These are phyloP conservation scores for Euptelea pleiosperma DNA, from an alignment of 164 flowering plant genomes.

Conservation along the genomic window DNA sequence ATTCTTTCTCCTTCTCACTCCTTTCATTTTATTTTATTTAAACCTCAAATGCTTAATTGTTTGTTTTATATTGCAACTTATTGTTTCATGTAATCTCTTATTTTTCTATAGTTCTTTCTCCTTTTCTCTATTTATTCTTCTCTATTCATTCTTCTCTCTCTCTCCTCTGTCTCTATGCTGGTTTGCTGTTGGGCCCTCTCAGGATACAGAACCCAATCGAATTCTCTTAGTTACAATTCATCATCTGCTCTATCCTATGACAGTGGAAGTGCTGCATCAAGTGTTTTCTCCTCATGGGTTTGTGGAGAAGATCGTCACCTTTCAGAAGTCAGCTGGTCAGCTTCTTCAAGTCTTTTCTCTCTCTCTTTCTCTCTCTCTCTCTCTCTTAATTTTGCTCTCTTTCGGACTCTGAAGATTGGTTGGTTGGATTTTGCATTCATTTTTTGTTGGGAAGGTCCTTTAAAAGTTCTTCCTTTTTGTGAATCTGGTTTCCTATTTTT, in stretches of 20 bases:
- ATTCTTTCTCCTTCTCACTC: neutral
- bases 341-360: constrained; percentile 60
- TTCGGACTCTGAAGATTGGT: constrained; percentile 7
- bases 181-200: constrained; percentile 56
- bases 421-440: constrained; percentile 14
- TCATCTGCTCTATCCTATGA: constrained; percentile 97
- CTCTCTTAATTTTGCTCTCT: constrained; percentile 9
- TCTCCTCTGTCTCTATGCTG: constrained; percentile 58
- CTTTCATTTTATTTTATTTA: neutral
- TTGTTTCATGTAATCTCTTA: constrained; percentile 10
- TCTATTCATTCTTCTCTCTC: constrained; percentile 63
- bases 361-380: no score
- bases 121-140: constrained; percentile 42
- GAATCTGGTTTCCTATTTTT: neutral
- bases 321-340: constrained; percentile 99
- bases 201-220: constrained; percentile 92
- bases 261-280: constrained; percentile 99
- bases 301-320: constrained; percentile 99
- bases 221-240: constrained; percentile 94
- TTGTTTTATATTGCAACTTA: constrained; percentile 7
- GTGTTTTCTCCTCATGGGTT: constrained; percentile 98
- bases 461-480: neutral
- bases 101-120: constrained; percentile 23
- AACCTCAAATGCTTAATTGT: constrained; percentile 7
- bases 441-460: neutral